These are phyloP conservation scores for Aspergillus sp. DNA, from an alignment of 2,329 filamentous ascomycete genomes.

Conservation along the genomic window DNA sequence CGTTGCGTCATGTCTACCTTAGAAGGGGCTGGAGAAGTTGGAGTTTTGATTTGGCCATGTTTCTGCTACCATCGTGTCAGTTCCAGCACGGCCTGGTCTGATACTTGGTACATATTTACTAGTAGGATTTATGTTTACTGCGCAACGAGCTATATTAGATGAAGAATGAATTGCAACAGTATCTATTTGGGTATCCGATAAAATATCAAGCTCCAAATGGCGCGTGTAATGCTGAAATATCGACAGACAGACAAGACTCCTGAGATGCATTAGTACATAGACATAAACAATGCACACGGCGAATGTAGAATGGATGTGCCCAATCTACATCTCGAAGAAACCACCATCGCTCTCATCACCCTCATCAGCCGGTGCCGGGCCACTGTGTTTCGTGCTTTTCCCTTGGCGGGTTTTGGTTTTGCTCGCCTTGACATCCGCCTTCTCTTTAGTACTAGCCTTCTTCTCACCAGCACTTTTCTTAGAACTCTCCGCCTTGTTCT, in stretches of 20 bases:
- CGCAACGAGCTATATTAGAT: slow-evolving; percentile 2
- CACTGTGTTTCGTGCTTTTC: slow-evolving; percentile 3
- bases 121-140: neutral
- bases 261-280: slow-evolving; percentile 15
- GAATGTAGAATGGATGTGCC: neutral
- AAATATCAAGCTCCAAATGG: slow-evolving; percentile 1
- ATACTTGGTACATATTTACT: neutral
- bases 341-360: slow-evolving; percentile 40
- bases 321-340: slow-evolving; percentile 37
- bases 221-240: slow-evolving; percentile 1
- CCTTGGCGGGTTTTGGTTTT: slow-evolving; percentile 8
- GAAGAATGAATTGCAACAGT: slow-evolving; percentile 6
- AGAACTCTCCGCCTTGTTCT: neutral
- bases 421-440: slow-evolving; percentile 9
- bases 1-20: slow-evolving; percentile 7
- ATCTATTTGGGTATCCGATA: slow-evolving; percentile 19
- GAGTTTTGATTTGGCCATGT: slow-evolving; percentile 12
- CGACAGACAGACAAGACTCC: slow-evolving; percentile 13
- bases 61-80: too few relatives aligned
- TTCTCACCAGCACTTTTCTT: slow-evolving; percentile 8
- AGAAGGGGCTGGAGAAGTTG: slow-evolving; percentile 16
- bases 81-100: slow-evolving; percentile 1
- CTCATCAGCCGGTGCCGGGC: slow-evolving; percentile 8
- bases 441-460: slow-evolving; percentile 13
- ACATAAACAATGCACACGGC: neutral